Evolutionary conservation across 345 rosid species (phyloP).

Genomic region (Eucalyptus curtisii): DNA sequence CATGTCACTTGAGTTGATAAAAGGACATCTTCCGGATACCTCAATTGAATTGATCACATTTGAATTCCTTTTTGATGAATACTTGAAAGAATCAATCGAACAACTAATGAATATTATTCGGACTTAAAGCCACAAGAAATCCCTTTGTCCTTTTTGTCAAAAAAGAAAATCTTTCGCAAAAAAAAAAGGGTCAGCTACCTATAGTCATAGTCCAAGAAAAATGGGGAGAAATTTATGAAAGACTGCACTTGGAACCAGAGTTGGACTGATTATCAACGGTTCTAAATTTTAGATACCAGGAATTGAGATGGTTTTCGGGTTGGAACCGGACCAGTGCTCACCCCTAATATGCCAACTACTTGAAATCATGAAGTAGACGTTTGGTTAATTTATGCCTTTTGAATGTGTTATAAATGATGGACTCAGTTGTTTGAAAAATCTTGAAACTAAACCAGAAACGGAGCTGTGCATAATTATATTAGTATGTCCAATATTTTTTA

Average conservation of each 20-base stretch:
- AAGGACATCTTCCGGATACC: background rate
- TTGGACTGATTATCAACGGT: accelerated
- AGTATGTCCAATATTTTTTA: too few relatives aligned
- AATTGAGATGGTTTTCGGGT: accelerated
- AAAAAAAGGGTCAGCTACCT: too few relatives aligned
- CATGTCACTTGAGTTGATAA: slow-evolving; percentile 1
- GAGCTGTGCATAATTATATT: too few relatives aligned
- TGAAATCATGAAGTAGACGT: too few relatives aligned
- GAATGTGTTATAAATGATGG: too few relatives aligned
- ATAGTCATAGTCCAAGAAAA: too few relatives aligned
- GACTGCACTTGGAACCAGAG: accelerated
- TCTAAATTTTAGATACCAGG: accelerated
- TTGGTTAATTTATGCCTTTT: too few relatives aligned
- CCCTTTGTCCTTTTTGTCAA: background rate
- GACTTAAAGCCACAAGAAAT: background rate
- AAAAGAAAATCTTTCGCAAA: background rate
- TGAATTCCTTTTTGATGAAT: background rate
- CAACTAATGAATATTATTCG: background rate
- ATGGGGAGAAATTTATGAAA: too few relatives aligned
- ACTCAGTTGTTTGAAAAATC: too few relatives aligned
- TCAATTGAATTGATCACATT: background rate
- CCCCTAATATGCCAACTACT: accelerated
- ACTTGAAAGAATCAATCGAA: too few relatives aligned
- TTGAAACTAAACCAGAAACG: too few relatives aligned
- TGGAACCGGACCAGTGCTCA: accelerated